Conservation (phyloP, 495 filamentous ascomycete species). For the Talaromyces thailandensis region DNA sequence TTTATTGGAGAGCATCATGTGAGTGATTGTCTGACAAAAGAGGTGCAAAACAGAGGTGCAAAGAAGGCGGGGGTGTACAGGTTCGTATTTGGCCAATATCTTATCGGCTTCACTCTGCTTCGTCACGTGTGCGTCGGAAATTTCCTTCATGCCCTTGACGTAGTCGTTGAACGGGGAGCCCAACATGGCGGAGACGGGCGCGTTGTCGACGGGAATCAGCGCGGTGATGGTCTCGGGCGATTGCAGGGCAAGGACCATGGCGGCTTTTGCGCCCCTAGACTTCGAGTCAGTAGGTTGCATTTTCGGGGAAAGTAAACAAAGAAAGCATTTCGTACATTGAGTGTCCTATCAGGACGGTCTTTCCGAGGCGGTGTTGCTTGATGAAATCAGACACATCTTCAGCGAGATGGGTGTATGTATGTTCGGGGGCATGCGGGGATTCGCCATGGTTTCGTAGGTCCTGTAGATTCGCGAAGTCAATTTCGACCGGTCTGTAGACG, state of each 20-base stretch:
- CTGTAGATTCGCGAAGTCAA: conserved; percentile 27
- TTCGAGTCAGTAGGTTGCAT: neutral
- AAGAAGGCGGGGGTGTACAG: conserved; percentile 24
- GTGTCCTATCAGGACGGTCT: conserved; percentile 79
- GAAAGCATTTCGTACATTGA: conserved; percentile 63
- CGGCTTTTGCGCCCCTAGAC: conserved; percentile 82
- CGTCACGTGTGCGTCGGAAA: conserved; percentile 52
- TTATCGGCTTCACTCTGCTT: conserved; percentile 70
- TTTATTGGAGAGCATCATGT: neutral
- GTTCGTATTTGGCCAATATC: conserved; percentile 71
- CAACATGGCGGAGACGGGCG: conserved; percentile 70
- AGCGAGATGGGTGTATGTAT: conserved; percentile 82
- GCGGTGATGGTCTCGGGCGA: conserved; percentile 53
- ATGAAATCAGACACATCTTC: conserved; percentile 83
- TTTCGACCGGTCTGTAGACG: neutral
- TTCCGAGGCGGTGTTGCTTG: conserved; percentile 55
- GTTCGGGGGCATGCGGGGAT: conserved; percentile 64
- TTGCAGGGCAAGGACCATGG: conserved; percentile 77
- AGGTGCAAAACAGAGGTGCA: no score
- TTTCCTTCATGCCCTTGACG: conserved; percentile 72
- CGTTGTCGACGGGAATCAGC: conserved; percentile 86
- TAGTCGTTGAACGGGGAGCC: conserved; percentile 71
- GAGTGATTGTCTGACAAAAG: neutral
- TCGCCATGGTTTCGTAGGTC: conserved; percentile 95
- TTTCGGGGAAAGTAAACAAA: neutral